phyloP scores from a whole-genome alignment of 306 rosid genomes.

The Vigna trinervia region DNA sequence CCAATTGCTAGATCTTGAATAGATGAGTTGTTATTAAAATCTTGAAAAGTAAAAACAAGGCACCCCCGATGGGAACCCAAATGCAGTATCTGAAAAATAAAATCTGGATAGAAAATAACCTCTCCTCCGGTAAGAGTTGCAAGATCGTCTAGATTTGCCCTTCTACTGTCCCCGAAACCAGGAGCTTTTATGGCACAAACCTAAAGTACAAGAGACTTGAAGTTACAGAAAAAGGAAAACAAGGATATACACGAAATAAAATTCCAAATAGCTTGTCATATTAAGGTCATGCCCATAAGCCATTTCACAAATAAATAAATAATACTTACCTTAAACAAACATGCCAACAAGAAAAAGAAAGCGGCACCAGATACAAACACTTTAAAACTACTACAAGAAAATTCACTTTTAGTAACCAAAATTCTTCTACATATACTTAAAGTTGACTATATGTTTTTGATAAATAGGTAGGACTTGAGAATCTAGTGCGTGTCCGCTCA shows the following conservation, averaged over 20 bases:
- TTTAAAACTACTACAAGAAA: background rate
- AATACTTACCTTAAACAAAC: constrained; percentile 20
- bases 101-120: constrained; percentile 57
- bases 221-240: constrained; percentile 36
- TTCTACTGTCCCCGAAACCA: constrained; percentile 95
- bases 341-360: background rate
- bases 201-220: constrained; percentile 56
- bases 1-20: constrained; percentile 21
- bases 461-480: background rate
- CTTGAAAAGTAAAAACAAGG: background rate
- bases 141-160: constrained; percentile 85
- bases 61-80: constrained; percentile 3
- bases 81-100: constrained; percentile 22
- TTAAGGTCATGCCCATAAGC: constrained; percentile 9
- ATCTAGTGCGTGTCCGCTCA: constrained; percentile 12
- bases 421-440: background rate
- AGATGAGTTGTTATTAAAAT: constrained; percentile 3
- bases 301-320: constrained; percentile 16
- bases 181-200: constrained; percentile 99
- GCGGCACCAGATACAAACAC: constrained; percentile 29
- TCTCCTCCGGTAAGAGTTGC: constrained; percentile 90
- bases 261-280: background rate
- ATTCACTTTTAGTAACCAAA: background rate
- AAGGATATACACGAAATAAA: constrained; percentile 35
- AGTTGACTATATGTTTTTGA: background rate